Percentiles rank a stretch among this genome's conserved stretches.
Evolutionary conservation across 2,329 filamentous ascomycete genomes (phyloP).

Genomic region (Rutstroemia sp.): DNA sequence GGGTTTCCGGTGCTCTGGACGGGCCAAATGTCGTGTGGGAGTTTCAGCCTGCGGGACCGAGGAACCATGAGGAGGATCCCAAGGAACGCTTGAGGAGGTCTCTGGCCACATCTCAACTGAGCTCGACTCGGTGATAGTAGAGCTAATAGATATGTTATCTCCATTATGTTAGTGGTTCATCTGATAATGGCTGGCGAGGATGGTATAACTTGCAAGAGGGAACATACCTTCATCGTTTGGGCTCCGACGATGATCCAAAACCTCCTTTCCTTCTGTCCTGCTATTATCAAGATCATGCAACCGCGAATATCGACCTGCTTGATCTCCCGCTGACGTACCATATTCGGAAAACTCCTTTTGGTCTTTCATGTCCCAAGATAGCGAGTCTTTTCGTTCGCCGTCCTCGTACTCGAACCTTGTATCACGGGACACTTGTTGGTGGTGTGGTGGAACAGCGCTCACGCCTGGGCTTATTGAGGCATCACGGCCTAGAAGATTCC

Average conservation of each 20-base stretch:
- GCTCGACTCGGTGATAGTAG: not conserved
- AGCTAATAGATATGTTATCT: not conserved
- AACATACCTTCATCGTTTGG: too few species aligned
- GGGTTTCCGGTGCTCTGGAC: too few species aligned
- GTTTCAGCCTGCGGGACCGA: not conserved
- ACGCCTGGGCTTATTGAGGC: conserved; percentile 20
- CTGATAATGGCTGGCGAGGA: too few species aligned
- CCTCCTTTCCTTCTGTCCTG: too few species aligned
- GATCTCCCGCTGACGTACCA: too few species aligned
- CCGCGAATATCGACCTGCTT: too few species aligned
- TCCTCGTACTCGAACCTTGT: not conserved
- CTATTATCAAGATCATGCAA: too few species aligned
- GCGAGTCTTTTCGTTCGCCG: not conserved
- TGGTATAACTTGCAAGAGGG: too few species aligned
- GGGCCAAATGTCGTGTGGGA: not conserved
- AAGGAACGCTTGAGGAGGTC: conserved; percentile 4
- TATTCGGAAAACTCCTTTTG: too few species aligned
- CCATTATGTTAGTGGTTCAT: not conserved
- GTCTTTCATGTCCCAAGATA: too few species aligned
- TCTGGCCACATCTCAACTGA: not conserved
- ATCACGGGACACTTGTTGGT: too few species aligned
- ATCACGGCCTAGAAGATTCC: not conserved
- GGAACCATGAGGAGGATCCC: not conserved
- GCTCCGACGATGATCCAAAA: too few species aligned
- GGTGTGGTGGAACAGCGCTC: conserved; percentile 10